Conservation (phyloP, 768 basidiomycete genomes). For the Botryobasidium botryosum region DNA sequence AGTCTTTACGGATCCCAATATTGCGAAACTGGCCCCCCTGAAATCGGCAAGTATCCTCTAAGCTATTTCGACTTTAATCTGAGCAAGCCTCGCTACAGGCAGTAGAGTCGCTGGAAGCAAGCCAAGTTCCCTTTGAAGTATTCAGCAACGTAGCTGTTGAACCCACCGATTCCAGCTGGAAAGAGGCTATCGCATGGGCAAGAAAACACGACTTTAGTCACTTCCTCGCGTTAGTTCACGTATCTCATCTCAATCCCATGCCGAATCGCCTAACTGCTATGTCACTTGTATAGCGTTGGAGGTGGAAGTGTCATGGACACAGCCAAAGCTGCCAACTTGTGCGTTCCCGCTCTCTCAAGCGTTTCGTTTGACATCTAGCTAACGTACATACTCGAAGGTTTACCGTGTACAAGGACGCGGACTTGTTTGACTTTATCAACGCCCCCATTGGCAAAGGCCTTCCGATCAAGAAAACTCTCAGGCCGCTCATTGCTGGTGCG, state of each 20-base stretch:
- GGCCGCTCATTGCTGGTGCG: slow-evolving; percentile 70
- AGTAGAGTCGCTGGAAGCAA: slow-evolving; percentile 57
- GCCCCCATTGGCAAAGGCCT: slow-evolving; percentile 88
- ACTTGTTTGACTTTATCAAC: slow-evolving; percentile 93
- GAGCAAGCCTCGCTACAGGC: slow-evolving; percentile 28
- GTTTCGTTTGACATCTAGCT: neutral
- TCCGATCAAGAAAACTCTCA: slow-evolving; percentile 54
- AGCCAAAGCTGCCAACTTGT: slow-evolving; percentile 88
- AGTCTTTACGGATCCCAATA: slow-evolving; percentile 81
- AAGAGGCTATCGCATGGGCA: slow-evolving; percentile 77
- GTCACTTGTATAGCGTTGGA: slow-evolving; percentile 40
- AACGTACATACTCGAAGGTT: slow-evolving; percentile 32
- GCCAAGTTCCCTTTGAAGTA: slow-evolving; percentile 61
- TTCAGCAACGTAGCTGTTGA: slow-evolving; percentile 73
- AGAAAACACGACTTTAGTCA: slow-evolving; percentile 80
- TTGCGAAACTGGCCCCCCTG: slow-evolving; percentile 70
- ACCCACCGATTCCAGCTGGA: slow-evolving; percentile 83
- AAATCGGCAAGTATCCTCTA: slow-evolving; percentile 36
- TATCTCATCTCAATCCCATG: neutral
- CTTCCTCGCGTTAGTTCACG: slow-evolving; percentile 57
- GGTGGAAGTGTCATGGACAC: slow-evolving; percentile 95
- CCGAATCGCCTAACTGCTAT: neutral
- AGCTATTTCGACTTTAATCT: neutral
- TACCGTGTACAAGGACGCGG: slow-evolving; percentile 78
- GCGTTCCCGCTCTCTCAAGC: slow-evolving; percentile 13